These are phyloP conservation scores for Xanthoconium separans DNA, from an alignment of 1,284 basidiomycete species.

Conservation along the genomic window DNA sequence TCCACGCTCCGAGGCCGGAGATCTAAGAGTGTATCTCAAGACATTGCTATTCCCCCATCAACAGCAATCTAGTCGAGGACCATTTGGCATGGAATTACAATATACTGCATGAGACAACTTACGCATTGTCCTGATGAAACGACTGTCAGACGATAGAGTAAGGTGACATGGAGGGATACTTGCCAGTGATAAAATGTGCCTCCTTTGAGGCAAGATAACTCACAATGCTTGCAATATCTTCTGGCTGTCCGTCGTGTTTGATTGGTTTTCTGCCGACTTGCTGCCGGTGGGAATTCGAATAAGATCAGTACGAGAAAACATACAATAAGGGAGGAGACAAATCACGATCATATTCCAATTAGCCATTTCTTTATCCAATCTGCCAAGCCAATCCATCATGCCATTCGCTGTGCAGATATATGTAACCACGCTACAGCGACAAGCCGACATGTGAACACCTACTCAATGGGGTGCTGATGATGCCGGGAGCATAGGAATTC, in stretches of 20 bases:
- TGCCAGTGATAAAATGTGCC: slow-evolving; percentile 27
- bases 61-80: slow-evolving; percentile 15
- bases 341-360: slow-evolving; percentile 3
- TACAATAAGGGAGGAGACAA: neutral
- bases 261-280: neutral
- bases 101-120: slow-evolving; percentile 1
- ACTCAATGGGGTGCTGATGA: slow-evolving; percentile 23
- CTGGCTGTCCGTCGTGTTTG: slow-evolving; percentile 14
- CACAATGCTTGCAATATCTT: slow-evolving; percentile 27
- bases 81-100: neutral
- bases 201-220: slow-evolving; percentile 28
- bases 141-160: neutral
- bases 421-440: neutral
- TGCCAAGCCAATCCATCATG: neutral
- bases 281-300: neutral
- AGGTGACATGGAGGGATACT: neutral
- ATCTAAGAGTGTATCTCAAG: slow-evolving; percentile 4
- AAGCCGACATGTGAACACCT: neutral
- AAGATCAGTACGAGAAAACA: neutral
- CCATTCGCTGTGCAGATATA: neutral
- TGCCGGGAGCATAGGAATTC: slow-evolving; percentile 25
- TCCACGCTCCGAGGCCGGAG: no score
- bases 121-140: slow-evolving; percentile 23
- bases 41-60: slow-evolving; percentile 18
- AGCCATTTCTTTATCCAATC: neutral